Conservation (phyloP, 2,329 filamentous ascomycete genomes). For the Diaporthe citriasiana region DNA sequence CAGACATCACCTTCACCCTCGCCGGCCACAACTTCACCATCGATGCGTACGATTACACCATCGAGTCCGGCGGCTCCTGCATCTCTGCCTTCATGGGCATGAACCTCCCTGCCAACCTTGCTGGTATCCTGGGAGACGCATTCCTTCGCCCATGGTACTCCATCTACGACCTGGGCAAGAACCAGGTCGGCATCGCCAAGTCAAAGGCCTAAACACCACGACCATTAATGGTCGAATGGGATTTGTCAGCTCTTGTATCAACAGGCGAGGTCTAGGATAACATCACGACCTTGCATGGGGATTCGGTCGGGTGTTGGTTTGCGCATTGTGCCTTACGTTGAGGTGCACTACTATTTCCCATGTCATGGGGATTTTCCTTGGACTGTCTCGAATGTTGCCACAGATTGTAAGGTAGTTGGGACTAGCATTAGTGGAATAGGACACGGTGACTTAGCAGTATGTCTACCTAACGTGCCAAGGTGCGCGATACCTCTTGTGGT, state of each 20-base stretch:
- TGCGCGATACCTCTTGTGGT: neutral
- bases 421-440: constrained; percentile 34
- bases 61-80: constrained; percentile 94
- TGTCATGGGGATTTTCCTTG: constrained; percentile 34
- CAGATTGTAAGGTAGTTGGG: constrained; percentile 41
- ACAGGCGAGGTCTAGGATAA: constrained; percentile 19
- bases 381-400: constrained; percentile 35
- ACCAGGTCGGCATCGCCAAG: constrained; percentile 89
- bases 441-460: constrained; percentile 14
- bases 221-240: neutral
- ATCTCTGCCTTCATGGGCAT: constrained; percentile 99
- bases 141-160: constrained; percentile 92
- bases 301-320: constrained; percentile 1
- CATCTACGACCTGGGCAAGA: constrained; percentile 93
- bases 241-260: constrained; percentile 33
- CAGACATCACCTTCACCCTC: constrained; percentile 92
- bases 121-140: constrained; percentile 87
- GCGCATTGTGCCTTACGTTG: constrained; percentile 18
- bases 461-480: neutral
- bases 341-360: constrained; percentile 29
- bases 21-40: constrained; percentile 95
- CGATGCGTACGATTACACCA: constrained; percentile 89
- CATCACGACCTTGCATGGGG: neutral
- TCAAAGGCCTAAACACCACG: constrained; percentile 68
- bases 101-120: constrained; percentile 92